Evolutionary conservation across 2,329 filamentous ascomycete species (phyloP).

Genomic region (Nigrograna mackinnonii): DNA sequence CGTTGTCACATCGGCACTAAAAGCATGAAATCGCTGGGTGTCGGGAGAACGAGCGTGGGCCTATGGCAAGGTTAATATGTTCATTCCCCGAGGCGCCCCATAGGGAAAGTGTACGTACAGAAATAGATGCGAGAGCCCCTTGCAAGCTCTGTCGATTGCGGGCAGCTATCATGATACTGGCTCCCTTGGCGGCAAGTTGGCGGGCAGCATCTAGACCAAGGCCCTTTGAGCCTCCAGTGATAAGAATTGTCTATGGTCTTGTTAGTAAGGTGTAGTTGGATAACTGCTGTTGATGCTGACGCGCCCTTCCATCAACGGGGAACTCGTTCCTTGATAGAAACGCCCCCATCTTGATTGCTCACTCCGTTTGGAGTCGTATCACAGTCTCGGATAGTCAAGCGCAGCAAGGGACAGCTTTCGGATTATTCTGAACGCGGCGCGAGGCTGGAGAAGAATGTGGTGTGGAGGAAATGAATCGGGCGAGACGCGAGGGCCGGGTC

Average conservation of each 20-base stretch:
- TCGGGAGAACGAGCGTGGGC: constrained; percentile 8
- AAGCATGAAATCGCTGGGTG: constrained; percentile 13
- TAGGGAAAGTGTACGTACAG: constrained; percentile 6
- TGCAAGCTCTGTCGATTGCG: constrained; percentile 10
- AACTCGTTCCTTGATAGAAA: constrained; percentile 10
- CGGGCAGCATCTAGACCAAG: constrained; percentile 11
- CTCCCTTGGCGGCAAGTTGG: constrained; percentile 16
- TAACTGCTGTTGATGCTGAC: too few relatives aligned
- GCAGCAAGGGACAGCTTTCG: too few relatives aligned
- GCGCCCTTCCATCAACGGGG: constrained; percentile 12
- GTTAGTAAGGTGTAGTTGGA: too few relatives aligned
- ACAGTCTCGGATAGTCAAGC: too few relatives aligned
- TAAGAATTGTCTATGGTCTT: constrained; percentile 9
- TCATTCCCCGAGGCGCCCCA: too few relatives aligned
- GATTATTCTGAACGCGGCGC: too few relatives aligned
- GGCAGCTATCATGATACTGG: constrained; percentile 13
- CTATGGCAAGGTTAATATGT: constrained; percentile 3
- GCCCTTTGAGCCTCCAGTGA: constrained; percentile 18
- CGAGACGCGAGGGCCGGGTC: too few relatives aligned
- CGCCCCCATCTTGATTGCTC: constrained; percentile 8
- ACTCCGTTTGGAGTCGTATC: too few relatives aligned
- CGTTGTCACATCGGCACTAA: constrained; percentile 10
- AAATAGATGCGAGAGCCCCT: constrained; percentile 9
- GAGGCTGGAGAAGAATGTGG: too few relatives aligned
- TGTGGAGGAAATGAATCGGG: too few relatives aligned